Base-by-base conservation (phyloP, 176 grass and related monocot genomes). In the Aechmea fasciata region DNA sequence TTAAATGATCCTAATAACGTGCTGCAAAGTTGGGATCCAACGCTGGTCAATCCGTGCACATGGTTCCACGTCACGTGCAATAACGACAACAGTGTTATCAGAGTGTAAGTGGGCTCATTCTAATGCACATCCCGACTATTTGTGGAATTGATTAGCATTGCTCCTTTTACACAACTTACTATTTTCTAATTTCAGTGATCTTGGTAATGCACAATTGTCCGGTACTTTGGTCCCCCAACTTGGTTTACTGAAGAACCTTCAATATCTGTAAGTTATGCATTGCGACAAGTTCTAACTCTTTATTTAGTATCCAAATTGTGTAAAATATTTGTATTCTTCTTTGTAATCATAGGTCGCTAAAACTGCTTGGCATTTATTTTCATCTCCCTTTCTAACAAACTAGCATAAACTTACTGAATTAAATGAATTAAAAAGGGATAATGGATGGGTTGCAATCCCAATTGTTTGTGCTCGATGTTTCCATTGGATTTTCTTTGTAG, bases 21-120 rank as follows among this genome's bases (percentile, higher is more conserved):
- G 20, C 69, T 91, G 57, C 85, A 91, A 72, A 91, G 89, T 51
- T 91, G 89, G 89, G 89, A 91, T 63, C 62, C 79, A 55, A 85
- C 85, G 51, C 85, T 91, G 15, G 85, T 87, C 53, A 91, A 87
- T 72, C 85, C 85, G 1, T 91, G 89, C 71, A 91, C 89, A 73
- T 91, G 85, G 89, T 91, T 91, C 76, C 89, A 87, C 66, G 84
- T 91, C 54, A 87, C 85, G 3, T 91, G 89, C 68, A 87, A 87
- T 77, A 82, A 52, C 11, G 83, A 87, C 67, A 87, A 85, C 78
- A 70, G 76, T 71, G 89, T 91, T 50, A 87, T 82, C 52, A 77
- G 89, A 87, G 85, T 91, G 89, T 91, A 85, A 87, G 78, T 82
- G 41, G n/a, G 26, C 51, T 24, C 51, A 22, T 15, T 69, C 25